Evolutionary conservation across 306 rosid genomes (phyloP), one percentile per base, ranked within the genome.

Genomic region (Geum urbanum): DNA sequence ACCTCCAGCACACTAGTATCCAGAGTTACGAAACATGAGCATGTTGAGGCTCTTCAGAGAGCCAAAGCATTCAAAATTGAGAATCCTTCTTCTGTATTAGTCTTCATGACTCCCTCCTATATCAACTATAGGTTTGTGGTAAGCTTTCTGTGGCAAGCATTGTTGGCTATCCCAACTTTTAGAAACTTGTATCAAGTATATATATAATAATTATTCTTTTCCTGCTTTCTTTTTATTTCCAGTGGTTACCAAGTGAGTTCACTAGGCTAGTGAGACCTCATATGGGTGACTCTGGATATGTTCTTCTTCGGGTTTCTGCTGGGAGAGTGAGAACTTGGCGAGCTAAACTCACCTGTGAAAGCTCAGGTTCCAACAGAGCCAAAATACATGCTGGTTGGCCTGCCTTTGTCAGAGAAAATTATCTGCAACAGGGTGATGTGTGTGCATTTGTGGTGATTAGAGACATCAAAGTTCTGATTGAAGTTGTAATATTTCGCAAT

Each of bases 341-440:
- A 9, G 19, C 13, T 27, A 32, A 53, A 14, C 16, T 43, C 9
- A 54, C 40, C 6, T 16, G 16, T 63, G n/a, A 6, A 45, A 11
- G 12, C 12, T 12, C 5, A 10, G 3, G 16, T 22, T 1, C 4
- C 22, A 47, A 44, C 0, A 43, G 59, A 55, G 10, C 9, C 19
- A 18, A 6, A 24, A 53, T 73, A 24, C 16, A 22, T 22, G 7
- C 10, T n/a, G 56, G 77, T 44, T 74, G 72, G 66, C 16, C 4
- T 4, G 13, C 7, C 11, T 65, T 74, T 56, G 71, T 44, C 5
- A 13, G 5, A 50, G 66, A 56, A 47, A 74, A 74, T 45, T 22
- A 74, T 45, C 41, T 74, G 57, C 1, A 66, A 66, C 40, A n/a
- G 8, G 66, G 72, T 24, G 77, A 74, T 56, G 48, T 66, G 24